Evolutionary conservation across 2,329 filamentous ascomycete species (phyloP).

Genomic region (Cladorrhinum sp.): DNA sequence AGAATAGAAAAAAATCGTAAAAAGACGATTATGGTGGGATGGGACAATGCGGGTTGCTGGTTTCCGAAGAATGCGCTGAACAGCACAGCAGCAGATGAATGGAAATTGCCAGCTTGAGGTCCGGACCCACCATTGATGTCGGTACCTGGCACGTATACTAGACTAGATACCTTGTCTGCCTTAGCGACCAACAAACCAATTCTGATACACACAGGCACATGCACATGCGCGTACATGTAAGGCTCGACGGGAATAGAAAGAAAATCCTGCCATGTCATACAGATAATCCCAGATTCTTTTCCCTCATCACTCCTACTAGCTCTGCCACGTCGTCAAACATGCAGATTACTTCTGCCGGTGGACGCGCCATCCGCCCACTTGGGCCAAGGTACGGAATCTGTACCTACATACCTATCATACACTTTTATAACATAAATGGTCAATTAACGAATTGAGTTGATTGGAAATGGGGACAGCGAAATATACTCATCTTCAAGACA

Average conservation of each 20-base stretch:
- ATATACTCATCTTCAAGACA: conserved; percentile 46
- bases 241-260: background rate
- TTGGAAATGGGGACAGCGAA: conserved; percentile 35
- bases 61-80: background rate
- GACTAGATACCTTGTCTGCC: background rate
- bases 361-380: conserved; percentile 20
- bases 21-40: background rate
- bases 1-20: background rate
- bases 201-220: background rate
- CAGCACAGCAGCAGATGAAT: background rate
- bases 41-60: background rate
- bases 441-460: background rate
- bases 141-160: background rate
- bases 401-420: background rate
- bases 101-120: background rate
- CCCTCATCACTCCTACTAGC: background rate
- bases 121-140: background rate
- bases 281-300: background rate
- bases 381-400: conserved; percentile 17
- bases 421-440: too few species aligned
- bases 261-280: background rate
- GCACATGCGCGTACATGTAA: background rate
- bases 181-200: background rate
- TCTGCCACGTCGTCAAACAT: background rate
- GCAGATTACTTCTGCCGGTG: background rate